Conservation (phyloP, 331 rosid species). For the Prunus yedoensis region DNA sequence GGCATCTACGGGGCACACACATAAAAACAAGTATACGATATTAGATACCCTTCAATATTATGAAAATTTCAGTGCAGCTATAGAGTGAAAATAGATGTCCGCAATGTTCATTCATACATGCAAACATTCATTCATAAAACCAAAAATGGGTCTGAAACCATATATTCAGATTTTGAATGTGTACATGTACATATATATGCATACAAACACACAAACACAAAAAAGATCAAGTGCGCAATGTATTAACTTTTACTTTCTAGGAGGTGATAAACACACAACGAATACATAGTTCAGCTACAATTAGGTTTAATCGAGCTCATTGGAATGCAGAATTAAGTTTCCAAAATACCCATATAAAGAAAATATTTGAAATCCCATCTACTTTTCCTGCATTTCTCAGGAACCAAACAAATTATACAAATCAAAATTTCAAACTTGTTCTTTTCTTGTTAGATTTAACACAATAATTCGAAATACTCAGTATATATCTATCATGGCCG, state of each 20-base stretch:
- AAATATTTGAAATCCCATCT: neutral
- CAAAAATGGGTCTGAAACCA: neutral
- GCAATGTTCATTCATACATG: neutral
- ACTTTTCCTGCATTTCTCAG: neutral
- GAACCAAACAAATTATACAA: neutral
- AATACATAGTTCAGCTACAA: neutral
- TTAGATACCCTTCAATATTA: slow-evolving; percentile 21
- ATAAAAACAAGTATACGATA: neutral
- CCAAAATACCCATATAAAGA: neutral
- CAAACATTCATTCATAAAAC: neutral
- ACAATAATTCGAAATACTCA: neutral
- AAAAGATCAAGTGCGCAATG: neutral
- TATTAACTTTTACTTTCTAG: neutral
- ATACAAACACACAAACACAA: neutral
- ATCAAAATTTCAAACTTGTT: neutral
- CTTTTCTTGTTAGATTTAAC: neutral
- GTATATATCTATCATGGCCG: neutral
- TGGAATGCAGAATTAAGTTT: neutral
- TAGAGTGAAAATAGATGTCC: neutral
- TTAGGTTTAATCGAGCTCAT: neutral
- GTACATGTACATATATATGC: neutral
- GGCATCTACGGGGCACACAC: slow-evolving; percentile 29
- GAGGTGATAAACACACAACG: neutral
- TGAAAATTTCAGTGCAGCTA: neutral
- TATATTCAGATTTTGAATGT: neutral